Base-by-base conservation (phyloP, 805 yeast genomes). In the Saturnispora diversa region DNA sequence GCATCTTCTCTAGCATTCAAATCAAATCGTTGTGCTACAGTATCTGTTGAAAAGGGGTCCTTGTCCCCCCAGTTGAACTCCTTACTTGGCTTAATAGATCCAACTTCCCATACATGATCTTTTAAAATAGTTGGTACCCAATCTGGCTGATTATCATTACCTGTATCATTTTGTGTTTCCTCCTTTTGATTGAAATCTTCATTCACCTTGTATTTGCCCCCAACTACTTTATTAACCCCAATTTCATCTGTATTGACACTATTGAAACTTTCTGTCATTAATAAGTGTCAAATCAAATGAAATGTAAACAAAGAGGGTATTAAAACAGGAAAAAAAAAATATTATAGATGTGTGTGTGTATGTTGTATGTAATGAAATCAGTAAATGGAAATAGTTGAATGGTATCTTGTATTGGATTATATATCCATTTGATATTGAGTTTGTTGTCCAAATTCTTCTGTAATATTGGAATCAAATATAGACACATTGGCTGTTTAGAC, bases 61-160 rank as follows among this genome's bases (percentile, higher is more conserved):
- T 38, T 22, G n/a, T 31, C 37, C 2, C 31, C 16, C 16, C 6
- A n/a, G 7, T 37, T 27, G 5, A 38, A 26, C 5, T 13, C 26
- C 15, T 11, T 23, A 9, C 11, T 30, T 8, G 30, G 31, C 42
- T 29, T n/a, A n/a, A n/a, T n/a, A n/a, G n/a, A n/a, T n/a, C n/a
- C n/a, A n/a, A n/a, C 31, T 30, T 55, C 53, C 62, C 62, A 58
- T 19, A 46, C 42, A 26, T 55, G 53, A 27, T 43, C 53, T 27
- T 41, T 45, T 16, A 58, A 34, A 16, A 55, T 45, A 16, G 50
- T 50, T 1, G 62, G 62, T 32, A 57, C 39, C 60, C 60, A 56
- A 7, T 44, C 21, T 19, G 34, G 27, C 9, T 40, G 11, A 32
- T 29, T 11, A 10, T 27, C 20, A 5, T 30, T 21, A 3, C 7